Base-by-base conservation (phyloP, 352 stramenopile genomes). In the Peronospora farinosa region DNA sequence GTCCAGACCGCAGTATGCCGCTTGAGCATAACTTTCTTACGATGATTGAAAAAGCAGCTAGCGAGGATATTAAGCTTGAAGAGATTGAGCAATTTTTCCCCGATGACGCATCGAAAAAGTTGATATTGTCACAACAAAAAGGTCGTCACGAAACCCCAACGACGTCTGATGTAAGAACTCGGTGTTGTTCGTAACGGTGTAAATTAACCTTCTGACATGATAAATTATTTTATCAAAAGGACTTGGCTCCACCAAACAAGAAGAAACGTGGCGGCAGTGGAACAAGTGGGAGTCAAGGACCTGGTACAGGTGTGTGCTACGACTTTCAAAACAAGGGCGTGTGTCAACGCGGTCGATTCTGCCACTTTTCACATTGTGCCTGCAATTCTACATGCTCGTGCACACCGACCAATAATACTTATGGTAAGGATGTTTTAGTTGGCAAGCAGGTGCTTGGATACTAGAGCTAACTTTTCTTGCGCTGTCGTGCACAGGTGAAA, bases 281-380 rank as follows among this genome's bases (percentile, higher is more conserved):
- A 21, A 45, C 60, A 44, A 57, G 64, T 39, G 63, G 55, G 16
- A 37, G 39, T 21, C 59, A 78, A 63, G 65, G 53, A 2, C 47
- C 75, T 36, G 80, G 83, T 36, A 88, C 77, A 32, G 83, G 83
- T 33, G 83, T 93, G 27, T 93, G 83, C 52, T 93, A 93, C 53
- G 83, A 93, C 28, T 93, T 93, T 37, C 83, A 93, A 54, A 93
- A 93, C 63, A 93, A 93, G 40, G 83, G 83, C 9, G 73, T 89
- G 7, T 93, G 83, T 19, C 80, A 92, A 49, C 83, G 83, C 11
- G 83, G 80, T 7, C 70, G 77, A 15, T 89, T 86, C 42, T 93
- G 83, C 60, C 83, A 93, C 47, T 93, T 93, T 52, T 92, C 80
- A 11, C 83, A 93, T 56, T 93, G 83, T 47, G 83, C 83, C 7